These are phyloP conservation scores for Fraxinus paxiana DNA, from an alignment of 305 asterid species.

Conservation along the genomic window DNA sequence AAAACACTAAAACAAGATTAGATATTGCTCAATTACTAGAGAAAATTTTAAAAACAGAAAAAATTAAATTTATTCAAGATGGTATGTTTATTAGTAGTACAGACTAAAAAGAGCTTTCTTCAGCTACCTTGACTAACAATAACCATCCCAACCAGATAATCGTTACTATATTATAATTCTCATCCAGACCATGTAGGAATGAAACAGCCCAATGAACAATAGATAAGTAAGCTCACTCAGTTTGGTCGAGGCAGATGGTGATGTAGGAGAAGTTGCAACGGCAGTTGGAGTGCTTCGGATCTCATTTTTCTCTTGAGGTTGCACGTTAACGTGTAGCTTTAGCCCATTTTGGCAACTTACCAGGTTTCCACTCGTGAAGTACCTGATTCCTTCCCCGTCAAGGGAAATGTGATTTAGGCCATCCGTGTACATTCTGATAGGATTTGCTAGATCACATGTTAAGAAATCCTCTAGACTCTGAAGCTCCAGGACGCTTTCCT, in stretches of 20 bases:
- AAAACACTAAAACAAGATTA: neutral
- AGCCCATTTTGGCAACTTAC: conserved; percentile 40
- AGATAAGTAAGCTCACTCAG: conserved; percentile 8
- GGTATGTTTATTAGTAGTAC: neutral
- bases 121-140: neutral
- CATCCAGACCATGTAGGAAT: neutral
- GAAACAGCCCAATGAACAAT: neutral
- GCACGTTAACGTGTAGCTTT: conserved; percentile 31
- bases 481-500: conserved; percentile 39
- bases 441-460: conserved; percentile 33
- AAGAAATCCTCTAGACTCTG: conserved; percentile 27
- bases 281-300: neutral
- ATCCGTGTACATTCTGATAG: conserved; percentile 31
- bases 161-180: neutral
- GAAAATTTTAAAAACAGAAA: neutral
- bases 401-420: conserved; percentile 31
- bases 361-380: conserved; percentile 33
- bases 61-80: neutral
- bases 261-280: conserved; percentile 18
- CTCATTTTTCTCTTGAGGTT: conserved; percentile 8
- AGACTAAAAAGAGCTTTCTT: neutral
- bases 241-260: conserved; percentile 23
- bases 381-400: conserved; percentile 33
- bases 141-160: neutral
- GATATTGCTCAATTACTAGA: neutral